These are phyloP conservation scores for Coriaria nepalensis DNA, from an alignment of 306 rosid species.

Conservation along the genomic window DNA sequence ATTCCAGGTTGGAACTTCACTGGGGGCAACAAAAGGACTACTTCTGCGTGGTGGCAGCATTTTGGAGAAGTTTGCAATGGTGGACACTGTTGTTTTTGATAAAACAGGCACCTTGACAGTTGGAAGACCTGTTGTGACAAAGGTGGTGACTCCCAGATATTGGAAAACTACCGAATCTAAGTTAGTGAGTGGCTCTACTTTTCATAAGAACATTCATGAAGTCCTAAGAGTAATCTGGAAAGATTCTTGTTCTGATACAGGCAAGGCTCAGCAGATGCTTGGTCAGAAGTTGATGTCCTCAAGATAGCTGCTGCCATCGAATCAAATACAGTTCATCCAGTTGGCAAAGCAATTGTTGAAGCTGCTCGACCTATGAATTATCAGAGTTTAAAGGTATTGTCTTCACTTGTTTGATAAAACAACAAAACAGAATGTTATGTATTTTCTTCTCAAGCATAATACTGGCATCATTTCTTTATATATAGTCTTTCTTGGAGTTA, in stretches of 20 bases:
- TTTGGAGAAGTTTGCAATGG: constrained; percentile 87
- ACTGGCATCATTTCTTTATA: neutral
- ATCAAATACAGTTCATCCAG: constrained; percentile 83
- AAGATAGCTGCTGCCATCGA: constrained; percentile 88
- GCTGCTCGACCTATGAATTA: constrained; percentile 60
- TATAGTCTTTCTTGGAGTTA: neutral
- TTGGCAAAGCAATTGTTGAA: constrained; percentile 84
- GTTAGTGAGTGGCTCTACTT: constrained; percentile 22
- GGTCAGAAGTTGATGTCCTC: constrained; percentile 67
- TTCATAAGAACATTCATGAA: neutral
- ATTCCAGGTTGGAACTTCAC: constrained; percentile 86
- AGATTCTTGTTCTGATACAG: constrained; percentile 22
- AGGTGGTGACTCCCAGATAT: constrained; percentile 40
- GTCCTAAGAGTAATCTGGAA: no score
- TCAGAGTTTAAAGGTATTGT: constrained; percentile 45
- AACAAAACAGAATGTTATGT: neutral
- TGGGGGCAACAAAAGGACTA: constrained; percentile 85
- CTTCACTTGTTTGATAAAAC: constrained; percentile 9
- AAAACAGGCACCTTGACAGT: constrained; percentile 94
- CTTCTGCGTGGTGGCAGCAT: constrained; percentile 91
- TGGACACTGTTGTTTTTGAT: constrained; percentile 71
- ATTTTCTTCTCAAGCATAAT: neutral
- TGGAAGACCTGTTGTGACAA: constrained; percentile 85
- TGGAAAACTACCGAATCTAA: constrained; percentile 28
- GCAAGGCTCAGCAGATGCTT: constrained; percentile 25